Conservation (phyloP, 2,329 filamentous ascomycete species). For the Neurospora sp. region DNA sequence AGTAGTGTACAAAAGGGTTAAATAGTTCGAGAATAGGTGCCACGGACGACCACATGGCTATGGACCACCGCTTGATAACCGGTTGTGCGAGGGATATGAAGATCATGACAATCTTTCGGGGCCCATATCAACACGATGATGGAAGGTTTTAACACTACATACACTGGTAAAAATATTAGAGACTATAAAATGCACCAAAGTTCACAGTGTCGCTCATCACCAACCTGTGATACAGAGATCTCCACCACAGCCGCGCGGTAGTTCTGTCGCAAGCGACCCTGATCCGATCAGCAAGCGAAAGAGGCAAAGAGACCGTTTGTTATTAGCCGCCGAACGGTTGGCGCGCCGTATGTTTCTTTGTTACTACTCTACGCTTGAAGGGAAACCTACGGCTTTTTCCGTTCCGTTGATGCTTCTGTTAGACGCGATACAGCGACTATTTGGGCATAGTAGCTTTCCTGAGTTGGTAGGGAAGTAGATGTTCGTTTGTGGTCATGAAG, state of each 20-base stretch:
- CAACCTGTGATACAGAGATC: not conserved
- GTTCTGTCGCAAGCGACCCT: not conserved
- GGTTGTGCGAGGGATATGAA: not conserved
- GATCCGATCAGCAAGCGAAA: not conserved
- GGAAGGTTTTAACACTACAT: too few relatives aligned
- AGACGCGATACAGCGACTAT: not conserved
- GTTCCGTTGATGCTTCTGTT: not conserved
- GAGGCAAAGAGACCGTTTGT: not conserved
- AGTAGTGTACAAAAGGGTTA: not conserved
- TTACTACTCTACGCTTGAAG: not conserved
- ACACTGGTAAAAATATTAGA: too few relatives aligned
- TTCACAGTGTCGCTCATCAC: not conserved
- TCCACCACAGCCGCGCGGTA: not conserved
- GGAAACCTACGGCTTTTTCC: not conserved
- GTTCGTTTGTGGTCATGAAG: too few relatives aligned
- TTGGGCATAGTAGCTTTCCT: not conserved
- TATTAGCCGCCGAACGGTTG: not conserved
- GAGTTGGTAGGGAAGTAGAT: not conserved
- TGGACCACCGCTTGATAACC: not conserved
- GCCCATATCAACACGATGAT: too few relatives aligned
- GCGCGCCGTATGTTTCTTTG: not conserved
- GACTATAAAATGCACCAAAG: not conserved
- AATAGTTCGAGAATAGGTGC: not conserved
- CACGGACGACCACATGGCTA: not conserved
- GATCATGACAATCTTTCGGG: not conserved